Evolutionary conservation across 228 moss, liverwort and hornwort species (phyloP), one percentile per base, ranked within the genome.

Genomic region (Sphagnum fallax): DNA sequence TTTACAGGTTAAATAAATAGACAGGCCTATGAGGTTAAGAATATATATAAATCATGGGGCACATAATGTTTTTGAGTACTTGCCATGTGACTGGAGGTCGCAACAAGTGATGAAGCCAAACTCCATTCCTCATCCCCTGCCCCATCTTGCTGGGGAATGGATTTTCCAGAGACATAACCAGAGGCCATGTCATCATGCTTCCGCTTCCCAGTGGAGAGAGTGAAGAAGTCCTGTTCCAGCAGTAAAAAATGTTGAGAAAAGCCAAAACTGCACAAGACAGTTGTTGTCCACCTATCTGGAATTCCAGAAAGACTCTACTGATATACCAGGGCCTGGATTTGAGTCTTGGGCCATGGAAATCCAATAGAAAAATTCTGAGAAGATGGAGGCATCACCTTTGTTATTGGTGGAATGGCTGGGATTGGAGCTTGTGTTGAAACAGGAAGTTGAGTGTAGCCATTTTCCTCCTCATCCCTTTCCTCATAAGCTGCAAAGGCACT

Each of bases 381-480:
- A 55, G 12, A 8, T 55, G 55, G 55, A 16, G n/a, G 49, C 18
- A 51, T 59, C 71, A 95, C 95, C 86, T 96, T 91, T 10, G 93
- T 97, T 9, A 97, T 71, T 70, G 97, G 95, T 70, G 83, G 86
- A 65, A 8, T 55, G 9, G 12, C 9, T 8, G 65, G 48, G 1
- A 13, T 65, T 48, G 69, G 69, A 50, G 51, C 80, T 73, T 80
- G 86, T n/a, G 75, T 79, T 60, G 91, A 81, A 10, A 73, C 70
- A 65, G 96, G 96, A 66, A 81, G 73, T 74, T 90, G 91, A 57
- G 76, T 75, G 18, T 70, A 32, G 47, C 75, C 86, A 60, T 80
- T 81, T 5, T 82, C 91, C 62, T 82, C 96, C 59, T 89, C 95
- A 60, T 92, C 91, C 75, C 82, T 88, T 71, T 91, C 97, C 72